Conservation (phyloP, 176 grass and related monocot genomes). For the Saccharum officinarum region DNA sequence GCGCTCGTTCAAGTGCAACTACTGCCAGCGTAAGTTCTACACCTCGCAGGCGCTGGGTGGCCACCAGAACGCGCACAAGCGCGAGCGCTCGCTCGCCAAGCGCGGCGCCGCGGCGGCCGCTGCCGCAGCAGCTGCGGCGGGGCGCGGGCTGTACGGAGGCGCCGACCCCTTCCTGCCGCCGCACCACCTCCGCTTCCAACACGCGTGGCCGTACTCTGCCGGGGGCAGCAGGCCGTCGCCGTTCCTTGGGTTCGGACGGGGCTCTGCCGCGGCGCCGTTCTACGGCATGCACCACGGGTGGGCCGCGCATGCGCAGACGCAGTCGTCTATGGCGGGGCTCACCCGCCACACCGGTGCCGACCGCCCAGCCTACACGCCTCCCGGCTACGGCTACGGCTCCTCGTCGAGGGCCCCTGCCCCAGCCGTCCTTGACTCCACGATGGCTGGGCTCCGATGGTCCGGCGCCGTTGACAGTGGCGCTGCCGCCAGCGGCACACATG, state of each 20-base stretch:
- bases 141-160: constrained; percentile 18
- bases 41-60: constrained; percentile 90
- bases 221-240: not conserved
- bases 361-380: constrained; percentile 11
- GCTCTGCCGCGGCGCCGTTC: not conserved
- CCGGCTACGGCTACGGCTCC: not conserved
- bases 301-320: not conserved
- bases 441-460: not conserved
- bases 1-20: constrained; percentile 84
- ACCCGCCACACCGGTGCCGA: not conserved
- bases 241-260: constrained; percentile 13
- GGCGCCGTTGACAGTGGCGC: not conserved
- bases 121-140: not conserved
- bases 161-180: constrained; percentile 27
- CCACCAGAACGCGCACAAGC: constrained; percentile 97
- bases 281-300: constrained; percentile 36
- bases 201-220: constrained; percentile 33
- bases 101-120: constrained; percentile 29
- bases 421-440: not conserved
- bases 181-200: constrained; percentile 35
- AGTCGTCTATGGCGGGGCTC: not conserved
- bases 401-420: not conserved
- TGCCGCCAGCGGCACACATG: not conserved
- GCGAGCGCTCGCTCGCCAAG: constrained; percentile 72
- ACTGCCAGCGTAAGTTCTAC: constrained; percentile 86